Conservation (phyloP, 148 eudicot species). For the Persicaria maculosa region DNA sequence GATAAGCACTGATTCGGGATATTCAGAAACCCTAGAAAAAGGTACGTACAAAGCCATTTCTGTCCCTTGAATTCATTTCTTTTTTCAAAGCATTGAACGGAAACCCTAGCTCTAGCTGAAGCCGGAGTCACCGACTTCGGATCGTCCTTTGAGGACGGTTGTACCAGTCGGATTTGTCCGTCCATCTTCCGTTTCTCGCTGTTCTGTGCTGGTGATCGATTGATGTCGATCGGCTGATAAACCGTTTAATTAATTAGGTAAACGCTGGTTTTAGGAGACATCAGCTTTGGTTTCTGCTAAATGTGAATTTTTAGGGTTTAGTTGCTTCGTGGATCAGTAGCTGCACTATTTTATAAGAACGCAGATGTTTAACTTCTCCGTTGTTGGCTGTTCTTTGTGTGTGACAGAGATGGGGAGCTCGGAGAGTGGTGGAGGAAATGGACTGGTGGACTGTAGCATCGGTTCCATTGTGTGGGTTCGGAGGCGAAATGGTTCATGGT, state of each 20-base stretch:
- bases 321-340: background rate
- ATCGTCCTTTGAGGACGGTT: slow-evolving; percentile 24
- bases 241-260: background rate
- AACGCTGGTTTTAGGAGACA: background rate
- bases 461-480: slow-evolving; percentile 95
- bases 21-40: slow-evolving; percentile 14
- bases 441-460: slow-evolving; percentile 43
- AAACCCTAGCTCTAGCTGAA: slow-evolving; percentile 43
- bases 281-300: background rate
- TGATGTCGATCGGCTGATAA: slow-evolving; percentile 10
- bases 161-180: slow-evolving; percentile 13
- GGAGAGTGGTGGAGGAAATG: slow-evolving; percentile 32
- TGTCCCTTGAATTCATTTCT: slow-evolving; percentile 5
- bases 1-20: background rate
- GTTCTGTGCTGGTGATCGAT: slow-evolving; percentile 52
- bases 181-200: slow-evolving; percentile 25
- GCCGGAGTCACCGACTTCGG: slow-evolving; percentile 11
- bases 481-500: slow-evolving; percentile 95
- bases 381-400: background rate
- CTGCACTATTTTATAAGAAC: background rate
- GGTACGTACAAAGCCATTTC: background rate
- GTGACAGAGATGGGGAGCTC: slow-evolving; percentile 40
- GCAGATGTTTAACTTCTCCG: background rate
- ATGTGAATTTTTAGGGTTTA: background rate
- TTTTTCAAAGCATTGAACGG: slow-evolving; percentile 29